Conservation (phyloP, 2,329 filamentous ascomycete genomes). For the Pseudogymnoascus sp. region DNA sequence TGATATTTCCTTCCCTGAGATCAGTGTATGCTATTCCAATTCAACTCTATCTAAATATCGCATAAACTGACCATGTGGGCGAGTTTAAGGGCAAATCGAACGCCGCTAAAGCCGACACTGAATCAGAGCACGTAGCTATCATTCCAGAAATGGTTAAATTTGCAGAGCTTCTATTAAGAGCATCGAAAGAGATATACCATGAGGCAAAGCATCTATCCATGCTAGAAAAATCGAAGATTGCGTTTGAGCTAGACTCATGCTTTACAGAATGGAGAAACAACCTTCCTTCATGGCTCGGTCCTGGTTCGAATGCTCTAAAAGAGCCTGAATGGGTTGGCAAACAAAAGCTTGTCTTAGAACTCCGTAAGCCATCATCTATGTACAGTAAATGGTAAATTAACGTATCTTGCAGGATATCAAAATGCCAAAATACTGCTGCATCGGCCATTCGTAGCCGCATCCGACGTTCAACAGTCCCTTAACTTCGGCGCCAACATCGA, state of each 20-base stretch:
- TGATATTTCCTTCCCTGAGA: not conserved
- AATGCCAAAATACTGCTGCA: not conserved
- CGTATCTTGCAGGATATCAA: not conserved
- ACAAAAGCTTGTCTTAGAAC: not conserved
- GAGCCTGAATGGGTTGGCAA: not conserved
- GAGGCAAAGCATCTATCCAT: not conserved
- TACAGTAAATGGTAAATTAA: not conserved
- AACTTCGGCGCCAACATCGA: not conserved
- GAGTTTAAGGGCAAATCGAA: not conserved
- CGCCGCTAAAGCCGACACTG: not conserved
- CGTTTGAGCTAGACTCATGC: not conserved
- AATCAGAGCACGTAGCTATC: not conserved
- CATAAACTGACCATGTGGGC: not conserved
- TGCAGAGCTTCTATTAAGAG: not conserved
- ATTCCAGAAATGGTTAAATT: not conserved
- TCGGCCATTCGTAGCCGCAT: not conserved
- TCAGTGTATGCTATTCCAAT: not conserved
- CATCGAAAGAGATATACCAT: not conserved
- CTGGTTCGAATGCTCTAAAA: not conserved
- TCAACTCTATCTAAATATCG: not conserved
- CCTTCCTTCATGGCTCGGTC: not conserved
- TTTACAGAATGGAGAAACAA: not conserved
- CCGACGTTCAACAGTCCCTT: not conserved
- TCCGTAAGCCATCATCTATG: not conserved
- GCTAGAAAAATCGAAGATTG: not conserved